Base-by-base conservation (phyloP, 2,329 filamentous ascomycete genomes). In the Monosporascus sp. region DNA sequence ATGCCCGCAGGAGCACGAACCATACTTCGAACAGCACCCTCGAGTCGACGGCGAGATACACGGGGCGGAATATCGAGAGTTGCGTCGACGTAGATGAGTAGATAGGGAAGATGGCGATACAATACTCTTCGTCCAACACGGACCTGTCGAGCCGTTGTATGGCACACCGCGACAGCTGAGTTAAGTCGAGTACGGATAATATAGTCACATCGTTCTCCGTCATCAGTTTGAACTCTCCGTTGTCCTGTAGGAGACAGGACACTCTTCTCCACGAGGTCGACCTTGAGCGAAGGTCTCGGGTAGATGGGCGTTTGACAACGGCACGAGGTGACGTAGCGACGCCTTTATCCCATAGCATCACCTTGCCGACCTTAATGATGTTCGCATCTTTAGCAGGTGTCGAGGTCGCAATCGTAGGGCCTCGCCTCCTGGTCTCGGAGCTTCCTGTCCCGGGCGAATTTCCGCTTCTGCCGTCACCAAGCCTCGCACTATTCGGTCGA, bases 1-100 rank as follows among this genome's bases (percentile, higher is more conserved):
- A 97, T 0, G 93, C 91, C 57, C 93, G 84, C 31, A 99, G 71
- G 9, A 99, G 76, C 7, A 96, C 92, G 64, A 96, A 93, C 94
- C 94, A 99, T 14, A 97, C 94, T 68, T 99, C 94, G 64, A 95
- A 96, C n/a, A 96, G 78, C 7, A 96, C 85, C 43, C 92, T 83
- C 26, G 84, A 92, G 61, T 97, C 93, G 45, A 97, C 73, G 3
- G 90, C 88, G 36, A 99, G 77, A 67, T 96, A 97, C 37, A 97
- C 86, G 0, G 94, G 93, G n/a, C 90, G 85, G 55, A 91, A 86
- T 27, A 93, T 82, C 7, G 88, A 87, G 52, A 93, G 77, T 19
- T 87, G 82, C 3, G 84, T 87, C 1, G 90, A 82, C 20, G 84
- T 84, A 9, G 88, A 80, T 1, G 90, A 86, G 71, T 99, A 97